phyloP scores from a whole-genome alignment of 441 rosid genomes.

The Brassica balearica region DNA sequence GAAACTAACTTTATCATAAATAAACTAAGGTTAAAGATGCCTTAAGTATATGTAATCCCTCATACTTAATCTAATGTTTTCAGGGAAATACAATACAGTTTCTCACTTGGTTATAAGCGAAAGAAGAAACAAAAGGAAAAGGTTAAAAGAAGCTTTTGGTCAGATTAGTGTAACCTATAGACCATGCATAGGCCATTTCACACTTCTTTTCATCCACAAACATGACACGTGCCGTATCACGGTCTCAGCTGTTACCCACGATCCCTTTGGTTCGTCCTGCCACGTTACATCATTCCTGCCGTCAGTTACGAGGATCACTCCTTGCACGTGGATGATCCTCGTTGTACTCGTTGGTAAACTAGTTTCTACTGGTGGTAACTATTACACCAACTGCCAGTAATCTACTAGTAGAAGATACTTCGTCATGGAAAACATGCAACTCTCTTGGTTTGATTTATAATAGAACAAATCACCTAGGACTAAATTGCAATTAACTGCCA shows the following conservation, averaged over 20 bases:
- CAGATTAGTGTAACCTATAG: constrained; percentile 56
- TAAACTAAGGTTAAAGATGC: constrained; percentile 1
- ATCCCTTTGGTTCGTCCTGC: constrained; percentile 32
- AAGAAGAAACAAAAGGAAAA: constrained; percentile 33
- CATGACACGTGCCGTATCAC: constrained; percentile 50
- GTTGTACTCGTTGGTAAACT: constrained; percentile 22
- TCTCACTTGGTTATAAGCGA: background rate
- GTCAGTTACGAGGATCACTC: constrained; percentile 36
- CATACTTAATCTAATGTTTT: background rate
- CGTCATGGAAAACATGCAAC: background rate
- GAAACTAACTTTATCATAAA: background rate
- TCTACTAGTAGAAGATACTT: background rate
- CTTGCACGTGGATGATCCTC: constrained; percentile 31
- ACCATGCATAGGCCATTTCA: constrained; percentile 73
- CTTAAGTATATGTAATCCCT: background rate
- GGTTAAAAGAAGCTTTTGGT: constrained; percentile 38
- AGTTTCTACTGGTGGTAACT: constrained; percentile 35
- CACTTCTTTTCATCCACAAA: constrained; percentile 43
- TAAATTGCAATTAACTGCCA: background rate
- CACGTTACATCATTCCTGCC: constrained; percentile 36
- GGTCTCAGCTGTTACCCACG: constrained; percentile 44
- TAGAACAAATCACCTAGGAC: background rate
- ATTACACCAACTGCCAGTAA: background rate
- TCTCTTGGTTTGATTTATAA: too few relatives aligned
- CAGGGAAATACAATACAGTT: background rate